These are phyloP conservation scores for Pezicula neosporulosa DNA, from an alignment of 2,329 filamentous ascomycete genomes.

Conservation along the genomic window DNA sequence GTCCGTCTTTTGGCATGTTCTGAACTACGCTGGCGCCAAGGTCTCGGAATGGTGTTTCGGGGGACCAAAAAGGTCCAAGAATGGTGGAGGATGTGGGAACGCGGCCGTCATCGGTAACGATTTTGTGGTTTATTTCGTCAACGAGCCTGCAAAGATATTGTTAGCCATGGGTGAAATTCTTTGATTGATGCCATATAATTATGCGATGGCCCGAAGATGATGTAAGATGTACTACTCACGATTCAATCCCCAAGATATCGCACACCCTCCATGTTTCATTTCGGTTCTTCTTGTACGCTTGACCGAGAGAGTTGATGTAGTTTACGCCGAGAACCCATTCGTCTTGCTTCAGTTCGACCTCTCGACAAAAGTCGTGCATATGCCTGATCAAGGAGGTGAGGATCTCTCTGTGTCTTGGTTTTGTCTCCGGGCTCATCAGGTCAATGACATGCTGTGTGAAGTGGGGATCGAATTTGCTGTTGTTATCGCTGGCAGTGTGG, in stretches of 20 bases:
- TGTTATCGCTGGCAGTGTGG: background rate
- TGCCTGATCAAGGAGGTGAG: constrained; percentile 51
- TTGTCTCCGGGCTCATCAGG: constrained; percentile 56
- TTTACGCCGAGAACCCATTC: constrained; percentile 55
- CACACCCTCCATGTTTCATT: constrained; percentile 63
- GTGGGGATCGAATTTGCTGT: constrained; percentile 36
- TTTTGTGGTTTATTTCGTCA: constrained; percentile 63
- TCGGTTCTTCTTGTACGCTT: constrained; percentile 58
- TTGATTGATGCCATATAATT: background rate
- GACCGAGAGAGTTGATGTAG: constrained; percentile 57
- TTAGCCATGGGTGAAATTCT: background rate
- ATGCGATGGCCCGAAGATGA: background rate
- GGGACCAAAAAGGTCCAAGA: constrained; percentile 76
- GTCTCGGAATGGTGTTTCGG: constrained; percentile 68
- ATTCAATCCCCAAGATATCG: constrained; percentile 64
- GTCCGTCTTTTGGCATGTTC: constrained; percentile 53
- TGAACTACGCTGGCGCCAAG: constrained; percentile 66
- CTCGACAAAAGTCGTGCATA: constrained; percentile 56
- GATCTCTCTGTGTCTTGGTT: constrained; percentile 52
- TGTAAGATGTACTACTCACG: constrained; percentile 42
- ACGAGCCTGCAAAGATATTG: constrained; percentile 44
- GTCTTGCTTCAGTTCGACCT: constrained; percentile 54
- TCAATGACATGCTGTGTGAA: constrained; percentile 62
- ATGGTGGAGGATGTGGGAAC: constrained; percentile 72
- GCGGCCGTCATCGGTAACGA: constrained; percentile 56